phyloP scores from a whole-genome alignment of 345 rosid genomes.

The Rubroshorea leprosula region DNA sequence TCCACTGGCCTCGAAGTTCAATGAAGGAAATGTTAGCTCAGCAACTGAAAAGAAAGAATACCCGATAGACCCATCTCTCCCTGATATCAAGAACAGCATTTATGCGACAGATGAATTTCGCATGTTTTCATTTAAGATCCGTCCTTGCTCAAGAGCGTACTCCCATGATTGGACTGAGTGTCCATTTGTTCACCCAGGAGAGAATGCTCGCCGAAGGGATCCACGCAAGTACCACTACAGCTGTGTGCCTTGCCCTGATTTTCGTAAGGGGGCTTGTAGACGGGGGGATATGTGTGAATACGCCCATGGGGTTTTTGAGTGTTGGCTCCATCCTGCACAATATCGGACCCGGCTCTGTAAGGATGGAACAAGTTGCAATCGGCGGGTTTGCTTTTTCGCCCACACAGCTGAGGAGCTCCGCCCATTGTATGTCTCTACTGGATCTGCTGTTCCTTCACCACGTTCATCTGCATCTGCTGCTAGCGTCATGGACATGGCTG shows the following conservation, averaged over 20 bases:
- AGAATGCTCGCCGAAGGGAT: slow-evolving; percentile 75
- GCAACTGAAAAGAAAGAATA: slow-evolving; percentile 48
- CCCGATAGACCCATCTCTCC: slow-evolving; percentile 64
- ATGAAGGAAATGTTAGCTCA: slow-evolving; percentile 11
- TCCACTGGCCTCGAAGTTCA: slow-evolving; percentile 25
- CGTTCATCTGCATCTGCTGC: slow-evolving; percentile 33
- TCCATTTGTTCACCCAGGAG: slow-evolving; percentile 79
- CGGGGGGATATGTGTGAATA: slow-evolving; percentile 61
- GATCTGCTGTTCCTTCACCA: slow-evolving; percentile 44
- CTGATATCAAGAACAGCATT: slow-evolving; percentile 64
- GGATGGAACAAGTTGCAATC: slow-evolving; percentile 44
- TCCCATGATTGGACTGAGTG: slow-evolving; percentile 88
- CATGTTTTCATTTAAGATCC: slow-evolving; percentile 59
- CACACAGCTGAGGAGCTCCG: slow-evolving; percentile 42
- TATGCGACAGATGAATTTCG: slow-evolving; percentile 70
- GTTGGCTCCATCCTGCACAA: slow-evolving; percentile 74
- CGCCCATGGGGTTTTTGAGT: slow-evolving; percentile 64
- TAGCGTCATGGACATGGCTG: slow-evolving; percentile 45
- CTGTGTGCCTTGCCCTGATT: slow-evolving; percentile 77
- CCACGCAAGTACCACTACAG: slow-evolving; percentile 69
- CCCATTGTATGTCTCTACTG: slow-evolving; percentile 39
- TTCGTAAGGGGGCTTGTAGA: slow-evolving; percentile 61
- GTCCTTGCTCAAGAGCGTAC: slow-evolving; percentile 61
- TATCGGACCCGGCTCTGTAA: slow-evolving; percentile 50
- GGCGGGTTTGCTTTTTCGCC: slow-evolving; percentile 49